phyloP scores from a whole-genome alignment of 352 stramenopile species.

The Pythium dissotocum region DNA sequence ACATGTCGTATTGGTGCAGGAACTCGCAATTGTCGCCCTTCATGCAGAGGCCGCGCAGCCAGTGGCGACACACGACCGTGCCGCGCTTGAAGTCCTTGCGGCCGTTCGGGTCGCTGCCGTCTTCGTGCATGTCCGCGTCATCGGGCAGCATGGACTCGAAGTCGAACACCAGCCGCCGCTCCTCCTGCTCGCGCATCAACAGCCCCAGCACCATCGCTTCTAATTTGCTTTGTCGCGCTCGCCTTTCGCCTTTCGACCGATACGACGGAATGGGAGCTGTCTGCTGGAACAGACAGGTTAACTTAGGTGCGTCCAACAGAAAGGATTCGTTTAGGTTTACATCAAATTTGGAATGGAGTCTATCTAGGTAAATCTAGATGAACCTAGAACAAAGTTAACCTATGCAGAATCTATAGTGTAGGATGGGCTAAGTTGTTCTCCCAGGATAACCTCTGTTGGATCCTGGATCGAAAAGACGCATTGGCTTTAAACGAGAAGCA shows the following conservation, averaged over 20 bases:
- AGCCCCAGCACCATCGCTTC: slow-evolving; percentile 71
- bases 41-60: slow-evolving; percentile 97
- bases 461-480: slow-evolving; percentile 4
- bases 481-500: not conserved
- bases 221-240: not conserved
- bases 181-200: slow-evolving; percentile 77
- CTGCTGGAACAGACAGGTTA: slow-evolving; percentile 3
- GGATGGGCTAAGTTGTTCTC: not conserved
- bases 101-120: slow-evolving; percentile 36
- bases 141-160: slow-evolving; percentile 80
- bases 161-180: slow-evolving; percentile 79
- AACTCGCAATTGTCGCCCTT: slow-evolving; percentile 98
- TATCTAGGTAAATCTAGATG: slow-evolving; percentile 4
- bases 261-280: not conserved
- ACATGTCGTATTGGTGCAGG: slow-evolving; percentile 95
- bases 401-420: not conserved
- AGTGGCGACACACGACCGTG: slow-evolving; percentile 97
- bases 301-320: not conserved
- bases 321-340: slow-evolving; percentile 9
- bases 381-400: not conserved
- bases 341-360: slow-evolving; percentile 5
- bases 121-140: slow-evolving; percentile 59
- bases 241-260: not conserved
- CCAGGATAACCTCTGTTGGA: not conserved
- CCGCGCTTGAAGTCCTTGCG: slow-evolving; percentile 91